These are phyloP conservation scores for Teunomyces stri DNA, from an alignment of 805 yeast genomes.

Conservation along the genomic window DNA sequence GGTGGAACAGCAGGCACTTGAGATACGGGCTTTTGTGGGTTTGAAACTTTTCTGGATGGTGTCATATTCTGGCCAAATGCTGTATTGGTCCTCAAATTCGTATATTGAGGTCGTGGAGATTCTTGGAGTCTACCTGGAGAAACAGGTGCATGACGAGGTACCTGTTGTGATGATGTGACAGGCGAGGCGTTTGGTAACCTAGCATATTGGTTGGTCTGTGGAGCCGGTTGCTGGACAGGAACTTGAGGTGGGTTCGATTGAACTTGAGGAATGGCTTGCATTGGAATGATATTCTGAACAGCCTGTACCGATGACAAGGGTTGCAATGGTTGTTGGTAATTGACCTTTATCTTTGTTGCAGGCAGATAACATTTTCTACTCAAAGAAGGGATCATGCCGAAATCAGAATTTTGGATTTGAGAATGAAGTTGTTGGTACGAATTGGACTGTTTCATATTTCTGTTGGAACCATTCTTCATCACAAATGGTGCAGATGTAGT, in stretches of 20 bases:
- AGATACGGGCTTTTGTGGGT: background rate
- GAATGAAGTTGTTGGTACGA: slow-evolving; percentile 40
- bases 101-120: slow-evolving; percentile 1
- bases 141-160: background rate
- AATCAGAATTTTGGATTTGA: slow-evolving; percentile 35
- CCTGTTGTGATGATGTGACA: background rate
- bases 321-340: slow-evolving; percentile 2
- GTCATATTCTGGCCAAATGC: slow-evolving; percentile 6
- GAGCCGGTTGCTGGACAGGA: background rate
- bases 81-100: slow-evolving; percentile 5
- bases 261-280: background rate
- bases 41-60: slow-evolving; percentile 5
- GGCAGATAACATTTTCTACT: slow-evolving; percentile 3
- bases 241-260: slow-evolving; percentile 1
- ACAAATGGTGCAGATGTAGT: slow-evolving; percentile 5
- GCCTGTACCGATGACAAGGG: background rate
- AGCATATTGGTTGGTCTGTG: background rate
- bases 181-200: background rate
- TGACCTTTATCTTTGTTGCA: slow-evolving; percentile 9
- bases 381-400: slow-evolving; percentile 5
- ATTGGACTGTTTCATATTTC: slow-evolving; percentile 35
- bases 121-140: background rate
- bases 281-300: background rate
- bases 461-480: slow-evolving; percentile 34
- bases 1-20: slow-evolving; percentile 3